Base-by-base conservation (phyloP, 2,329 filamentous ascomycete genomes). In the Rutstroemia sp. region DNA sequence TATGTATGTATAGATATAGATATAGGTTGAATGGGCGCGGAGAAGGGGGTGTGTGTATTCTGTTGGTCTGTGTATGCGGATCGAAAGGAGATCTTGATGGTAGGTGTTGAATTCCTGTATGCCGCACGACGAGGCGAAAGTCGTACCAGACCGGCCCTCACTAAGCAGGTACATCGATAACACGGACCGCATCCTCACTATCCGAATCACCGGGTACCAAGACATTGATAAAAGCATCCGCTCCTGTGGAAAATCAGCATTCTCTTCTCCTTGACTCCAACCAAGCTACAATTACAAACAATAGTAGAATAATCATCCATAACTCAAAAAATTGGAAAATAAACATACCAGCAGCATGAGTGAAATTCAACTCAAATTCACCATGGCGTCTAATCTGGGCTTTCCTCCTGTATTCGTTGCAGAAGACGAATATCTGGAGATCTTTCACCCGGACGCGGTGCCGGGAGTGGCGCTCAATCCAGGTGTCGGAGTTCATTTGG, bases 361-460 rank as follows among this genome's bases (percentile, higher is more conserved):
- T 55, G 58, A 70, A 71, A 39, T 64, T 57, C 8, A 71, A 55
- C 58, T 67, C 67, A 59, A 69, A 70, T 34, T 64, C 61, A 9
- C 66, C 67, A 54, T 62, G 45, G 38, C 50, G 72, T 47, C 75
- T 77, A 50, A 74, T 75, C 4, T 80, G 76, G 69, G 81, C 78
- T 48, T 76, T 73, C 59, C 80, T 75, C 7, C 74, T 73, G 61
- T 85, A 85, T 1, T 73, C 69, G n/a, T 76, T 70, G 63, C 77
- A 81, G 65, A 85, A 85, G 7, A 84, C 77, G 64, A 83, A 83
- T 0, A 80, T 74, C 56, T 81, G 75, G 16, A 85, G 66, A 58
- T 82, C 77, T 37, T 73, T 74, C 2, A 85, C 69, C 70, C 75
- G 77, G 57, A 85, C 69, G 23, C 75, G 72, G 55, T 75, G 73